Percentiles rank a stretch among this genome's conserved stretches.
Evolutionary conservation across 352 stramenopile species (phyloP).

Genomic region (Pythium aquatile): DNA sequence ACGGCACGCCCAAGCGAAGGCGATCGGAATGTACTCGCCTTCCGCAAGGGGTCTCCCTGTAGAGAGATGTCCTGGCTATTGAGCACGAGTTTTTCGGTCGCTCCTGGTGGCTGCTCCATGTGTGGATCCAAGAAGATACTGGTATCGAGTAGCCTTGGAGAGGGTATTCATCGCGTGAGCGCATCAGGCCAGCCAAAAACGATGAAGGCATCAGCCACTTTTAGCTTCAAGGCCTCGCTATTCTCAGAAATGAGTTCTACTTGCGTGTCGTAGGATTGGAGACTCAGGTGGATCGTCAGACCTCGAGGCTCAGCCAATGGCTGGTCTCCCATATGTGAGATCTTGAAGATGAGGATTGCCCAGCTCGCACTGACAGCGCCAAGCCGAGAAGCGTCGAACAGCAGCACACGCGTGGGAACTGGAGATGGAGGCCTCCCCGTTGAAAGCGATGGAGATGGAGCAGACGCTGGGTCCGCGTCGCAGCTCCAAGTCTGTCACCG

Average conservation of each 20-base stretch:
- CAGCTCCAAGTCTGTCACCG: background rate
- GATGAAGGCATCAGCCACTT: background rate
- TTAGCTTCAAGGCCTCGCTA: background rate
- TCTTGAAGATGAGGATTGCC: background rate
- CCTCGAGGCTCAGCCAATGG: conserved; percentile 11
- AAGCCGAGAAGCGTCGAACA: background rate
- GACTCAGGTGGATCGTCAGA: background rate
- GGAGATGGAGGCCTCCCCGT: conserved; percentile 6
- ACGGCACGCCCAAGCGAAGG: background rate
- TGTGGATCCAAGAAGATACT: background rate
- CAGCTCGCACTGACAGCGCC: no score
- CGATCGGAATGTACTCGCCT: background rate
- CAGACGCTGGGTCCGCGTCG: conserved; percentile 8
- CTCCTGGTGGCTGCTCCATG: conserved; percentile 5
- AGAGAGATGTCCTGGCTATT: background rate
- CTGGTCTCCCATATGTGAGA: background rate
- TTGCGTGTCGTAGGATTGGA: background rate
- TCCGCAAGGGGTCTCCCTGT: background rate
- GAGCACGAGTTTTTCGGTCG: background rate
- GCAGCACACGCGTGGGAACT: background rate
- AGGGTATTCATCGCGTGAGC: background rate
- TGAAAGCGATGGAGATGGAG: conserved; percentile 8
- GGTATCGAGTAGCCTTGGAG: no score
- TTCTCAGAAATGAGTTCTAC: conserved; percentile 5
- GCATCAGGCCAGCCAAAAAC: background rate